Percentiles rank a stretch among this genome's conserved stretches.
These are phyloP conservation scores for Mycena albidolilacea DNA, from an alignment of 768 basidiomycete genomes.

Conservation along the genomic window DNA sequence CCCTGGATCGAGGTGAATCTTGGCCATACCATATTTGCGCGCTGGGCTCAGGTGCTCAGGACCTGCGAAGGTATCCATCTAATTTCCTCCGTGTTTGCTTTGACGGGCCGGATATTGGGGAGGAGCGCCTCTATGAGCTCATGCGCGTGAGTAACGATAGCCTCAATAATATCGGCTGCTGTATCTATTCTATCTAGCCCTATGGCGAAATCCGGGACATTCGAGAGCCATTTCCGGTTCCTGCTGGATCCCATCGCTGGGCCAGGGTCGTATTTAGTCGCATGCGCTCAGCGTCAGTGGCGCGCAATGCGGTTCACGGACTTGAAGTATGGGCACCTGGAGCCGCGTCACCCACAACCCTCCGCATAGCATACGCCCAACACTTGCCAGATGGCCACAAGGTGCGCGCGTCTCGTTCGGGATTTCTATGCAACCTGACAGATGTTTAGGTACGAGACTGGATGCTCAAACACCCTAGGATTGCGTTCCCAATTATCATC, in stretches of 20 bases:
- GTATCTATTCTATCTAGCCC: slow-evolving; percentile 61
- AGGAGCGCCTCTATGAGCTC: slow-evolving; percentile 83
- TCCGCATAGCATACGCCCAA: slow-evolving; percentile 23
- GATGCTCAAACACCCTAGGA: slow-evolving; percentile 88
- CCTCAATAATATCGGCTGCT: background rate
- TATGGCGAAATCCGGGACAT: slow-evolving; percentile 87
- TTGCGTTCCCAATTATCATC: slow-evolving; percentile 83
- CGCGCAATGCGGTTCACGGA: slow-evolving; percentile 87
- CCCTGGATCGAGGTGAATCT: slow-evolving; percentile 85
- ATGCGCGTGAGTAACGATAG: slow-evolving; percentile 70
- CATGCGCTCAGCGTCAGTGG: slow-evolving; percentile 80
- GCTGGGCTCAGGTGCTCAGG: slow-evolving; percentile 59
- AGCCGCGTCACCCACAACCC: slow-evolving; percentile 33
- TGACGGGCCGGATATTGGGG: slow-evolving; percentile 89
- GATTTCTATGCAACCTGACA: background rate
- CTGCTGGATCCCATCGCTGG: slow-evolving; percentile 77
- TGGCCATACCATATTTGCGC: background rate
- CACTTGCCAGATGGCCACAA: slow-evolving; percentile 41
- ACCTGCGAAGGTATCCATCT: slow-evolving; percentile 88
- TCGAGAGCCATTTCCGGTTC: slow-evolving; percentile 68
- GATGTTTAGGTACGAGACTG: slow-evolving; percentile 74
- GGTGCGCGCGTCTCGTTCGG: slow-evolving; percentile 60
- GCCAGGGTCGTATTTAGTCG: slow-evolving; percentile 74
- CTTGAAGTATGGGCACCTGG: slow-evolving; percentile 51
- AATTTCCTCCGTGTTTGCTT: slow-evolving; percentile 83